phyloP scores from a whole-genome alignment of 352 stramenopile genomes.

The Aphanomyces cochlioides region DNA sequence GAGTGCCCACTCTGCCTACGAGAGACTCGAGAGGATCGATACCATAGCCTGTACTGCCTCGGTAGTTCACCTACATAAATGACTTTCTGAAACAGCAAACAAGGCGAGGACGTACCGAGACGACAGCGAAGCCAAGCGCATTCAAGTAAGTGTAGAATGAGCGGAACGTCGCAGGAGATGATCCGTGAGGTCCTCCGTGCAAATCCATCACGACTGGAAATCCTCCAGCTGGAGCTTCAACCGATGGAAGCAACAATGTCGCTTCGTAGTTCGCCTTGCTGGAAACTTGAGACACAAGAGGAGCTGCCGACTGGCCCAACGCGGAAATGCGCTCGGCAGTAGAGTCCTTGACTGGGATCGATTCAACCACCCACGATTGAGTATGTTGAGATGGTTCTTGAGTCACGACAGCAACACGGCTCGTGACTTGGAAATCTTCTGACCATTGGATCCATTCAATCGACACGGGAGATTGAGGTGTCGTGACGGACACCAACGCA shows the following conservation, averaged over 20 bases:
- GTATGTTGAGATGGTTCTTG: slow-evolving; percentile 44
- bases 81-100: neutral
- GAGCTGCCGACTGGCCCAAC: slow-evolving; percentile 7
- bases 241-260: slow-evolving; percentile 61
- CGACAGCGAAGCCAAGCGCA: slow-evolving; percentile 84
- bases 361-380: slow-evolving; percentile 55
- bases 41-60: slow-evolving; percentile 93
- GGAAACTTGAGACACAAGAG: slow-evolving; percentile 48
- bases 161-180: slow-evolving; percentile 82
- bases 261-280: slow-evolving; percentile 69
- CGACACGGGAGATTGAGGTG: slow-evolving; percentile 50
- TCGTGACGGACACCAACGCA: slow-evolving; percentile 52
- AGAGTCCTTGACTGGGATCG: slow-evolving; percentile 38
- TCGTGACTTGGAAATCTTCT: slow-evolving; percentile 35
- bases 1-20: slow-evolving; percentile 82
- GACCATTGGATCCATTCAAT: slow-evolving; percentile 52
- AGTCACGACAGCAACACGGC: slow-evolving; percentile 47
- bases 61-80: slow-evolving; percentile 88
- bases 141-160: slow-evolving; percentile 88
- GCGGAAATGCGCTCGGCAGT: neutral
- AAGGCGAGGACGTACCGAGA: slow-evolving; percentile 39
- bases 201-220: slow-evolving; percentile 80
- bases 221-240: slow-evolving; percentile 36
- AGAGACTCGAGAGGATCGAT: slow-evolving; percentile 86
- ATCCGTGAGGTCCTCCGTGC: slow-evolving; percentile 92